Percentiles rank a stretch among this genome's conserved stretches.
Evolutionary conservation across 805 yeast genomes (phyloP).

Genomic region (Candida insectalens): DNA sequence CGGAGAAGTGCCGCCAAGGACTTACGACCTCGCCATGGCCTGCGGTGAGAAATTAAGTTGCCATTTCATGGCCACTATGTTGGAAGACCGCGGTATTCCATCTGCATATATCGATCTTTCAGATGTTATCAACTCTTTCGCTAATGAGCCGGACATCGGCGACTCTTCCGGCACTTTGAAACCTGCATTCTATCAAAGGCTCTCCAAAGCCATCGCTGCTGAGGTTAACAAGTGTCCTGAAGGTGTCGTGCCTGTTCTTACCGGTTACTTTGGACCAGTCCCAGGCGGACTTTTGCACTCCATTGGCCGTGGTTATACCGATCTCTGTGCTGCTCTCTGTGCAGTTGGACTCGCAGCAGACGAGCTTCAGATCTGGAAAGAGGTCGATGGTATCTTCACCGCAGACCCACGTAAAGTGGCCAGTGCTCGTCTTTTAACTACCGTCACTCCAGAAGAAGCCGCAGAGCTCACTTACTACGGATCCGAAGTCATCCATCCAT

Average conservation of each 20-base stretch:
- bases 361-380: slow-evolving; percentile 97
- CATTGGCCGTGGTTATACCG: slow-evolving; percentile 97
- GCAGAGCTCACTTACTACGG: slow-evolving; percentile 97
- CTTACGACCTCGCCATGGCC: slow-evolving; percentile 83
- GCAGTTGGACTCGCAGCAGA: slow-evolving; percentile 92
- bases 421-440: slow-evolving; percentile 70
- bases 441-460: slow-evolving; percentile 97
- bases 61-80: slow-evolving; percentile 74
- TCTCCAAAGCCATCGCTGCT: slow-evolving; percentile 43
- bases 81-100: slow-evolving; percentile 72
- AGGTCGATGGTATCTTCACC: slow-evolving; percentile 97
- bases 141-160: slow-evolving; percentile 28
- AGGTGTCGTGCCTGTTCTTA: slow-evolving; percentile 71
- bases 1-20: slow-evolving; percentile 84
- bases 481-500: slow-evolving; percentile 95
- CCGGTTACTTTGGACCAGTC: slow-evolving; percentile 93
- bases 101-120: slow-evolving; percentile 77
- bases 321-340: slow-evolving; percentile 90
- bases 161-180: slow-evolving; percentile 32
- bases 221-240: slow-evolving; percentile 30
- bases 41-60: slow-evolving; percentile 92
- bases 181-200: slow-evolving; percentile 47
- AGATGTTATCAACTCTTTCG: slow-evolving; percentile 49
- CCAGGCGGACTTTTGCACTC: slow-evolving; percentile 92
- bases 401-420: slow-evolving; percentile 97